Percentiles rank a stretch among this genome's conserved stretches.
phyloP scores from a whole-genome alignment of 768 basidiomycete species.

The Boletus sp. region DNA sequence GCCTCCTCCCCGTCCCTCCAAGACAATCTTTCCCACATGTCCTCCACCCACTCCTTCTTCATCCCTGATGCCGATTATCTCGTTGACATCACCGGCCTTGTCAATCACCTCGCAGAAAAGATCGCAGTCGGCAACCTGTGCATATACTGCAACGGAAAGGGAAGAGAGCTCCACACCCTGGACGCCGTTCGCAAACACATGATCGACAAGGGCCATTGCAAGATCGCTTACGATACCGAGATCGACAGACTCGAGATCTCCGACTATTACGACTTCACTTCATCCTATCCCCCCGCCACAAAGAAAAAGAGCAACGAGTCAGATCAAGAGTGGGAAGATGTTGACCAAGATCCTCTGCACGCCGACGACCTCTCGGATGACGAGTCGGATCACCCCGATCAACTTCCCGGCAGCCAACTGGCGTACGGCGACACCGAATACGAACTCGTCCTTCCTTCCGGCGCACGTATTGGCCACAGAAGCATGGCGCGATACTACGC shows the following conservation, averaged over 20 bases:
- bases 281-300: slow-evolving; percentile 55
- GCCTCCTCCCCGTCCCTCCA: slow-evolving; percentile 47
- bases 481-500: slow-evolving; percentile 82
- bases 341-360: slow-evolving; percentile 16
- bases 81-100: slow-evolving; percentile 75
- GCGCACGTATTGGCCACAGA: slow-evolving; percentile 88
- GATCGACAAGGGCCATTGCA: slow-evolving; percentile 95
- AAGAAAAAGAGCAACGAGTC: not conserved
- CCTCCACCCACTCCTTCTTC: slow-evolving; percentile 85
- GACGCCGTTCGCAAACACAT: slow-evolving; percentile 94
- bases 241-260: slow-evolving; percentile 81
- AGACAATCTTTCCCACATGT: slow-evolving; percentile 85
- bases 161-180: slow-evolving; percentile 76
- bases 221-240: slow-evolving; percentile 85
- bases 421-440: slow-evolving; percentile 76
- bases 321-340: slow-evolving; percentile 35
- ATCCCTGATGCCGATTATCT: slow-evolving; percentile 92
- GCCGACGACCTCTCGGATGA: slow-evolving; percentile 26
- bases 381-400: slow-evolving; percentile 37
- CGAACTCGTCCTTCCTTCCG: slow-evolving; percentile 92
- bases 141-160: slow-evolving; percentile 81
- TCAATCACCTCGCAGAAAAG: slow-evolving; percentile 88
- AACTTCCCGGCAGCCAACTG: slow-evolving; percentile 50
- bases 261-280: slow-evolving; percentile 89
- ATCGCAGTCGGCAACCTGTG: slow-evolving; percentile 91